Percentiles rank a stretch among this genome's conserved stretches.
Evolutionary conservation across 176 grass and related monocot species (phyloP).

Genomic region (Musa itinerans): DNA sequence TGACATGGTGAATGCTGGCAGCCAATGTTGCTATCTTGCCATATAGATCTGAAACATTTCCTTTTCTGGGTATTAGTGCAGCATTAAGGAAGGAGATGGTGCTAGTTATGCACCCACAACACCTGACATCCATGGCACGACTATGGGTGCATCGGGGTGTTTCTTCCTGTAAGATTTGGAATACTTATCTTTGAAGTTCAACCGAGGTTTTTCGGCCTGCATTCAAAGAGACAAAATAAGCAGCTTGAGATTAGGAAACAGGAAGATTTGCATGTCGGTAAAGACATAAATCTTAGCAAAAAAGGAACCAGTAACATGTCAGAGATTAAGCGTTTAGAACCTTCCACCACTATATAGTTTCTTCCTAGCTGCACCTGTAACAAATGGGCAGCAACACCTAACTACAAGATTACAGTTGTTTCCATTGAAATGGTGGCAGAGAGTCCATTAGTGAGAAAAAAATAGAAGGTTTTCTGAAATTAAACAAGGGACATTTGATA

Average conservation of each 20-base stretch:
- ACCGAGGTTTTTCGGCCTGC: constrained; percentile 7
- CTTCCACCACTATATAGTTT: no score
- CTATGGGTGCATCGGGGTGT: constrained; percentile 10
- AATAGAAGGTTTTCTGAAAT: no score
- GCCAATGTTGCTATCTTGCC: neutral
- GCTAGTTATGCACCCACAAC: constrained; percentile 3
- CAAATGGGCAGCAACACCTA: no score
- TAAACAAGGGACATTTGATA: no score
- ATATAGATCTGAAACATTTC: neutral
- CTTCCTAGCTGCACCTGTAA: no score
- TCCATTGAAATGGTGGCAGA: no score
- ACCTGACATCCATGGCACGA: constrained; percentile 22
- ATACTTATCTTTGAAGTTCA: constrained; percentile 27
- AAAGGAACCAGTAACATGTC: no score
- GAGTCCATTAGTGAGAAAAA: no score
- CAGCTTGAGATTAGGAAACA: neutral
- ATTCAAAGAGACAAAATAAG: neutral
- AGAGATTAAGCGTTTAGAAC: no score
- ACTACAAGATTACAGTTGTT: no score
- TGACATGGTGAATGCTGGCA: no score
- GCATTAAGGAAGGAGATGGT: neutral
- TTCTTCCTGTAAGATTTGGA: constrained; percentile 7
- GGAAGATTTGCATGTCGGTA: neutral
- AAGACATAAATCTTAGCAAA: neutral
- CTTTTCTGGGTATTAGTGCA: neutral